Percentiles rank a stretch among this genome's conserved stretches.
Conservation (phyloP, 495 filamentous ascomycete species). For the Lichina pygmaea region DNA sequence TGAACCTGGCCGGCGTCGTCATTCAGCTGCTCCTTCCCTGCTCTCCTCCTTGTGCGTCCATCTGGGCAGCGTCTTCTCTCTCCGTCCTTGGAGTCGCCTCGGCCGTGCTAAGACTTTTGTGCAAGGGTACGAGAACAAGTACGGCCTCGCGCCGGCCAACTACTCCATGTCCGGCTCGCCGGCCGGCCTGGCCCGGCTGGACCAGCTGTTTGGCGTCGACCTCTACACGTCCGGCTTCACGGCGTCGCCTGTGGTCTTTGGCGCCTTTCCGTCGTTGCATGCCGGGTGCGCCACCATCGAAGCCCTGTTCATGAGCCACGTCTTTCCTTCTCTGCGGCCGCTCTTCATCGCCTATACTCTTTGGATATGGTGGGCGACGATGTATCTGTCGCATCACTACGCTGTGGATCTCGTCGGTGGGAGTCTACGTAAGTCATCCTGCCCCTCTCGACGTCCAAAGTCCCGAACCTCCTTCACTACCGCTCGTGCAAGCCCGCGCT, state of each 20-base stretch:
- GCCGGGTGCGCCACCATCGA: conserved; percentile 65
- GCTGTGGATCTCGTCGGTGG: conserved; percentile 79
- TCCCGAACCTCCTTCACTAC: conserved; percentile 3
- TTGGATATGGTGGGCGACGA: conserved; percentile 97
- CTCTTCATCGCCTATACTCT: conserved; percentile 56
- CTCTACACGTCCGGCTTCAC: conserved; percentile 78
- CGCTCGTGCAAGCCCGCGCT: not conserved
- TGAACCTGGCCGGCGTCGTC: conserved; percentile 61
- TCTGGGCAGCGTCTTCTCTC: not conserved
- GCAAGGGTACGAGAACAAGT: conserved; percentile 55
- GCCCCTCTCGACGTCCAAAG: not conserved
- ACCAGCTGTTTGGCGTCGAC: conserved; percentile 65
- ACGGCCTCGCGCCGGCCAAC: conserved; percentile 69
- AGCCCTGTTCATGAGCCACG: conserved; percentile 73
- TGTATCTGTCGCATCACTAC: conserved; percentile 93
- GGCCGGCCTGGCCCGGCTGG: conserved; percentile 68
- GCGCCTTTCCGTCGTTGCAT: conserved; percentile 80
- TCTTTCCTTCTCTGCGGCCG: conserved; percentile 54
- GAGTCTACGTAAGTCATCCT: conserved; percentile 25
- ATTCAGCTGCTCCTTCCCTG: conserved; percentile 80
- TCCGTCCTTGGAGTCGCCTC: not conserved
- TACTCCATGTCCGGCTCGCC: conserved; percentile 74
- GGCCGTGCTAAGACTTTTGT: not conserved
- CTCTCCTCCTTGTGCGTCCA: conserved; percentile 43
- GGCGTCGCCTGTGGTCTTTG: conserved; percentile 74